A percentile compares a stretch with the other conserved stretches of the same genome.
Conservation (phyloP, 139 green algal species). For the Mesotaenium endlicherianum region DNA sequence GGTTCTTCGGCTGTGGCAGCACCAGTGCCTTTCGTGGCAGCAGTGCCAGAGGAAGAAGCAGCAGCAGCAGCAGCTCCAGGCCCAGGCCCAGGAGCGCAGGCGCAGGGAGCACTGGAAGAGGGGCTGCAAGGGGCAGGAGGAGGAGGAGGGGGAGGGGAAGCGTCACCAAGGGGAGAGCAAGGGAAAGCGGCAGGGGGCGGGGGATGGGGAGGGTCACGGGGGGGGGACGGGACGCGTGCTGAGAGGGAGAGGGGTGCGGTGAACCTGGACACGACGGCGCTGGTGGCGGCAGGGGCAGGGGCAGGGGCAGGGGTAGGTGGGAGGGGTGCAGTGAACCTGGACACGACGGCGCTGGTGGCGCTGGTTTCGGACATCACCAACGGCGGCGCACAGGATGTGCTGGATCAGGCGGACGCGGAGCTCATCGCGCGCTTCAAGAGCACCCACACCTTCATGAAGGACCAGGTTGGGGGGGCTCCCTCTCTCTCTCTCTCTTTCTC, state of each 20-base stretch:
- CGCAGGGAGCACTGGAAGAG: not conserved
- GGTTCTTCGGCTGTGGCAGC: too few species aligned
- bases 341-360: conserved; percentile 6
- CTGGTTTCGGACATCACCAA: conserved; percentile 4
- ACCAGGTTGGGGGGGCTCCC: not conserved
- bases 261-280: not conserved
- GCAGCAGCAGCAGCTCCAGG: too few species aligned
- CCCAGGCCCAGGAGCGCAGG: too few species aligned
- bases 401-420: not conserved
- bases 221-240: not conserved
- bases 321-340: not conserved
- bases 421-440: not conserved
- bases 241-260: not conserved
- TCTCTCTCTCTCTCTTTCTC: not conserved
- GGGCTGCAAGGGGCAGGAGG: not conserved
- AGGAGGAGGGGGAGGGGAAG: not conserved
- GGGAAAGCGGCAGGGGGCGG: not conserved
- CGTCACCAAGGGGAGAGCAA: not conserved
- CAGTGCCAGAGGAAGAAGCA: too few species aligned
- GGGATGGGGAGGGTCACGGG: not conserved
- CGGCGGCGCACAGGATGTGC: not conserved
- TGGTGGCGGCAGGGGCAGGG: not conserved
- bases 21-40: too few species aligned
- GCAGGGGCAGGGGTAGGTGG: not conserved
- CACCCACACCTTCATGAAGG: not conserved